A percentile compares a stretch with the other conserved stretches of the same genome.
Evolutionary conservation across 2,329 filamentous ascomycete genomes (phyloP).

Genomic region (Calonectria naviculata): DNA sequence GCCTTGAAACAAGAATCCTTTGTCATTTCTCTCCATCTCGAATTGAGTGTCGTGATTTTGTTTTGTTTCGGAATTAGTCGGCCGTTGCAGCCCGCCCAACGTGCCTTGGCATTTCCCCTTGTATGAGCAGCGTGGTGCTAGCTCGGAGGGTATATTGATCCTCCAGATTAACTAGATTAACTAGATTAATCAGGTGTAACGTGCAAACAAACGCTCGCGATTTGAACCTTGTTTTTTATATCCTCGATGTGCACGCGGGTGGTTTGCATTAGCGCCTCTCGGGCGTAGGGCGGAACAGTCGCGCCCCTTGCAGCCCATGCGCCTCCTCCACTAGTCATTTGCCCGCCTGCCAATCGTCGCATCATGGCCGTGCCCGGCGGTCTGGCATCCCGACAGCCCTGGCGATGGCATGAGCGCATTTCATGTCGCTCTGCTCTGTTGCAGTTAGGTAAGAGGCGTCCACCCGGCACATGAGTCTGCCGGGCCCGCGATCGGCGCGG

Average conservation of each 20-base stretch:
- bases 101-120: too few species aligned
- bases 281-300: too few species aligned
- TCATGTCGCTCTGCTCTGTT: neutral
- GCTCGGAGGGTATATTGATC: neutral
- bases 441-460: neutral
- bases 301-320: neutral
- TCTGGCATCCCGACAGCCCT: neutral
- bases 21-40: neutral
- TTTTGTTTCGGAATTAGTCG: neutral
- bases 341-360: neutral
- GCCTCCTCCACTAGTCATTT: neutral
- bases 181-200: neutral
- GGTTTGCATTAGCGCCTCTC: neutral
- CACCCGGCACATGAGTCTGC: too few species aligned
- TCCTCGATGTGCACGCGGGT: neutral
- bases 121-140: neutral
- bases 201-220: neutral
- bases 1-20: neutral
- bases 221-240: neutral
- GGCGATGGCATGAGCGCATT: neutral
- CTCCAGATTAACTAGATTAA: neutral
- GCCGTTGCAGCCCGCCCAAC: neutral
- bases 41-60: neutral
- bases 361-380: neutral
- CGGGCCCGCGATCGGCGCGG: slow-evolving; percentile 1